Conservation (phyloP, 257 asterid species). For the Rehmannia glutinosa region DNA sequence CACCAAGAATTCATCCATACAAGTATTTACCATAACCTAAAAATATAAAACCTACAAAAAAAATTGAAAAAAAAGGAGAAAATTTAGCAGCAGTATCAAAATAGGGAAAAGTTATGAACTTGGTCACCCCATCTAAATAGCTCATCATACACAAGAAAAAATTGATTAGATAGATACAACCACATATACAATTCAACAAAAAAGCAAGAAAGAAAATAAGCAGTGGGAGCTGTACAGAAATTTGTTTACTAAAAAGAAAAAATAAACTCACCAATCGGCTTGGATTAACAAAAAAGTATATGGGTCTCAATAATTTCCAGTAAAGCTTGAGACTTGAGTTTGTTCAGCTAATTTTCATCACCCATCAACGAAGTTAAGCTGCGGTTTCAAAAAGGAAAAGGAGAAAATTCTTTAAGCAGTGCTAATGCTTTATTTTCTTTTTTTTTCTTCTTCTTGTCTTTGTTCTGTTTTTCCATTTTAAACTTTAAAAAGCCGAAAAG, state of each 20-base stretch:
- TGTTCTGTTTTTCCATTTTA: not conserved
- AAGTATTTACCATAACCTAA: not conserved
- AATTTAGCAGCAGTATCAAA: too few relatives aligned
- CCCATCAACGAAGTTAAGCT: not conserved
- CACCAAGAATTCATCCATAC: not conserved
- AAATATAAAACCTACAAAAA: not conserved
- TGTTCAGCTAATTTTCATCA: not conserved
- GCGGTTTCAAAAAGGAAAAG: not conserved
- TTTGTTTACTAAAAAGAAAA: too few relatives aligned
- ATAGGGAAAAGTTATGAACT: too few relatives aligned
- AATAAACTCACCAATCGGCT: constrained; percentile 17
- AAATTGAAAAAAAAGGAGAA: too few relatives aligned
- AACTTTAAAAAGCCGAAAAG: constrained; percentile 7
- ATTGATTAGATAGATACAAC: too few relatives aligned
- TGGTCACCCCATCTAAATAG: too few relatives aligned
- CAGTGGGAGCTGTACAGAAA: too few relatives aligned
- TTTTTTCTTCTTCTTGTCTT: not conserved
- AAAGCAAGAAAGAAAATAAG: too few relatives aligned
- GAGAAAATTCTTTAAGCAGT: not conserved
- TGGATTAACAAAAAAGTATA: not conserved
- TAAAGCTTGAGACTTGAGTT: not conserved
- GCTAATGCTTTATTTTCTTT: not conserved
- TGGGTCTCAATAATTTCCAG: not conserved
- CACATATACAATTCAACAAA: too few relatives aligned
- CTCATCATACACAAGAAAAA: too few relatives aligned